Conservation (phyloP, 1,284 basidiomycete species). For the Fomitopsis betulina region DNA sequence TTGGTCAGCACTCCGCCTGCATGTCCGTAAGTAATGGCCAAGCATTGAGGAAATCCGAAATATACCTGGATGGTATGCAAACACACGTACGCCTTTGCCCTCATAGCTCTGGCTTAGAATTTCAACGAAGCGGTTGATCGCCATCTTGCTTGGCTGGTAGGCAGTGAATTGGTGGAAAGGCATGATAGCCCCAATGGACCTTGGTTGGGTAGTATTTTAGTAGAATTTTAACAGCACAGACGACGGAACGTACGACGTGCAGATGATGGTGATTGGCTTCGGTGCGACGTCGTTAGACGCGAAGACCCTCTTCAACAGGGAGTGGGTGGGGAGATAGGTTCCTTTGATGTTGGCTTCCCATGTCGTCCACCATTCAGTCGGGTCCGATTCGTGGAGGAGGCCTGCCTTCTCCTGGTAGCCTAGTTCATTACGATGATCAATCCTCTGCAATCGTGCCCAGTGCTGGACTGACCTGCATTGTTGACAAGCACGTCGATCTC, state of each 20-base stretch:
- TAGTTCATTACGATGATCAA: background rate
- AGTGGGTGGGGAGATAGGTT: background rate
- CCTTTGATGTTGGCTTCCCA: constrained; percentile 1
- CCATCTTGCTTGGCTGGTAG: background rate
- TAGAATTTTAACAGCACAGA: too few relatives aligned
- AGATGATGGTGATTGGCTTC: background rate
- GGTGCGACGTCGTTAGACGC: background rate
- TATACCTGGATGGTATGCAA: background rate
- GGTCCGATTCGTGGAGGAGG: background rate
- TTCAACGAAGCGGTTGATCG: background rate
- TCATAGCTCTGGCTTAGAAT: background rate
- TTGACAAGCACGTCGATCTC: background rate
- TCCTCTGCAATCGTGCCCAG: too few relatives aligned
- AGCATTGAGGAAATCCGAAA: background rate
- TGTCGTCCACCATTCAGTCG: background rate
- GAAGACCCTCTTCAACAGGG: background rate
- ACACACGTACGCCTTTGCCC: background rate
- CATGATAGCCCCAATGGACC: too few relatives aligned
- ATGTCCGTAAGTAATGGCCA: too few relatives aligned
- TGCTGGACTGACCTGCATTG: background rate
- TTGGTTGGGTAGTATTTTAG: too few relatives aligned
- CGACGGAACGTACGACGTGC: background rate
- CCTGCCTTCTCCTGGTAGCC: background rate
- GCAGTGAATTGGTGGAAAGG: too few relatives aligned
- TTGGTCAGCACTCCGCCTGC: background rate